phyloP scores from a whole-genome alignment of 106 monocot species.

The Vanilla planifolia region DNA sequence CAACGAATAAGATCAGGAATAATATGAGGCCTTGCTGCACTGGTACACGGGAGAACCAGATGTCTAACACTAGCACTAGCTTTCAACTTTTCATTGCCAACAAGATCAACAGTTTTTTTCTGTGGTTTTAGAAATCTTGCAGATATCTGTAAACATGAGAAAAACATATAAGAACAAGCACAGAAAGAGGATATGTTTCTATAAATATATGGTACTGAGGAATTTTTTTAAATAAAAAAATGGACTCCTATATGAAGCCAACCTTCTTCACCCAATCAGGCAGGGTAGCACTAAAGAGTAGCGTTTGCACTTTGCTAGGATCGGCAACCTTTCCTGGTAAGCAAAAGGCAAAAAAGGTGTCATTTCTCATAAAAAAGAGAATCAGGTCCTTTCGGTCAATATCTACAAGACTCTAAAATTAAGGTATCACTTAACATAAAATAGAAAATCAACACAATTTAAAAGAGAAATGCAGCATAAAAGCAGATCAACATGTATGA shows the following conservation, averaged over 20 bases:
- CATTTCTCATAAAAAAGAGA: no score
- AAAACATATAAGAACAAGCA: background rate
- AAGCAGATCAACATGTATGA: no score
- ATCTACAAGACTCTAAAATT: no score
- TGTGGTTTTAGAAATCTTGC: slow-evolving; percentile 62
- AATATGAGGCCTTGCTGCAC: slow-evolving; percentile 55
- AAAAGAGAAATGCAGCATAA: no score
- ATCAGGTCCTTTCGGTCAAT: no score
- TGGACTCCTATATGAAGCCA: no score
- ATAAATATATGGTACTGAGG: no score
- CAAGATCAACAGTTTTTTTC: slow-evolving; percentile 81
- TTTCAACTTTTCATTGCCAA: slow-evolving; percentile 89
- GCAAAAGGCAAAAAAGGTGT: no score
- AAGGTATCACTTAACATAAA: no score
- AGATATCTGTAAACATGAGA: slow-evolving; percentile 34
- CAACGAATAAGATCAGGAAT: slow-evolving; percentile 87
- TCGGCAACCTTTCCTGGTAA: slow-evolving; percentile 75
- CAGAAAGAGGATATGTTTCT: background rate
- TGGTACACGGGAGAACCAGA: slow-evolving; percentile 81
- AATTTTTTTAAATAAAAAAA: no score
- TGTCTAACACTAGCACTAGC: slow-evolving; percentile 88
- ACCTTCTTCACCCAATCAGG: slow-evolving; percentile 96
- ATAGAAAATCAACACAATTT: no score
- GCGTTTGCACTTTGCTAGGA: slow-evolving; percentile 85
- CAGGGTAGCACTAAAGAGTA: slow-evolving; percentile 91